A percentile compares a stretch with the other conserved stretches of the same genome.
phyloP scores from a whole-genome alignment of 2,329 filamentous ascomycete species.

The Fusarium liriodendri region DNA sequence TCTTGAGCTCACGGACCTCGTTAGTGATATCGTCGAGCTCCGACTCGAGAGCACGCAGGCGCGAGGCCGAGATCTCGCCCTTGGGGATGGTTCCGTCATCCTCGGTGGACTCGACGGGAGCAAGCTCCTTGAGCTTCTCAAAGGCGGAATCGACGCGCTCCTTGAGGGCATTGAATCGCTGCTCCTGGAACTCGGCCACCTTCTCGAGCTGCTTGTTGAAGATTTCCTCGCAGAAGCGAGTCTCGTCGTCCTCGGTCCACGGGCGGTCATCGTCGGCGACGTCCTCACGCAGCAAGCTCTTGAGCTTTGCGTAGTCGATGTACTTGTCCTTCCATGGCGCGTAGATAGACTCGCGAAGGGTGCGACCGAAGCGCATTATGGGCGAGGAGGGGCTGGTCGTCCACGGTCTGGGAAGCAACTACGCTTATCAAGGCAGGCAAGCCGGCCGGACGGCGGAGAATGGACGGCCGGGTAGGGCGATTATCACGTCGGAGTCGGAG shows the following conservation, averaged over 20 bases:
- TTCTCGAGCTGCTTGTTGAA: slow-evolving; percentile 96
- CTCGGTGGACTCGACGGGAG: slow-evolving; percentile 56
- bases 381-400: slow-evolving; percentile 6
- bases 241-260: slow-evolving; percentile 97
- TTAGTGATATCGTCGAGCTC: slow-evolving; percentile 91
- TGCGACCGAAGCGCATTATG: slow-evolving; percentile 92
- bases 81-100: slow-evolving; percentile 66
- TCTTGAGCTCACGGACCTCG: slow-evolving; percentile 92
- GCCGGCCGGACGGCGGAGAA: not conserved
- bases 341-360: slow-evolving; percentile 82
- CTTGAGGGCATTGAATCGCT: slow-evolving; percentile 72
- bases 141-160: slow-evolving; percentile 66
- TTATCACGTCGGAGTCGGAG: not conserved
- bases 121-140: slow-evolving; percentile 82
- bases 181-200: slow-evolving; percentile 88
- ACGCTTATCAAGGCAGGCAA: slow-evolving; percentile 9
- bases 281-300: slow-evolving; percentile 86
- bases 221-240: slow-evolving; percentile 92
- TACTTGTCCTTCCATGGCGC: slow-evolving; percentile 92
- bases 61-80: slow-evolving; percentile 59
- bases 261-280: slow-evolving; percentile 68
- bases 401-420: slow-evolving; percentile 1
- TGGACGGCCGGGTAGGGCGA: not conserved
- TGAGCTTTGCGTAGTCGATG: slow-evolving; percentile 95
- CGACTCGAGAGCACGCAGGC: slow-evolving; percentile 76